Base-by-base conservation (phyloP, 2,329 filamentous ascomycete species). In the Gliomastix tumulicola region DNA sequence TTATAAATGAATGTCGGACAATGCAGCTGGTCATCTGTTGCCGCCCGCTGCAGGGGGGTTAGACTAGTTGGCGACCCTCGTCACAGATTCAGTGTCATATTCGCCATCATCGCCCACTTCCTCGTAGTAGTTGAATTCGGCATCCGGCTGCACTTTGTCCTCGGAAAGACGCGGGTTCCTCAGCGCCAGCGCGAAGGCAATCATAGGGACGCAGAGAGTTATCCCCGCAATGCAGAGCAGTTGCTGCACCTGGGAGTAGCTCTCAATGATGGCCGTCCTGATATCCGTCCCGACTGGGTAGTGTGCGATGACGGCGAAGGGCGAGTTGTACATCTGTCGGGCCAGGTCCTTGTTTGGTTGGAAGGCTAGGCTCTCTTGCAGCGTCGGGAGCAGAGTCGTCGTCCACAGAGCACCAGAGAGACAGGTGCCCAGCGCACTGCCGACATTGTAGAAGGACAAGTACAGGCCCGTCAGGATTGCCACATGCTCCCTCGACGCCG, bases 171-270 rank as follows among this genome's bases (percentile, higher is more conserved):
- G 57, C 1, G 66, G 68, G 44, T 71, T 68, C 9, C 63, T 50
- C 30, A 71, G 44, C 6, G 51, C 50, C 25, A 63, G 41, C 1
- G 68, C 65, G 40, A 71, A 66, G 0, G 38, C 57, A 42, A 71
- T 64, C 49, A 71, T 62, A 5, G 67, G 68, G 12, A 69, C 55
- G 19, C 63, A 67, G 7, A 72, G 44, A 27, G 56, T 63, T 21
- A 71, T 60, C 7, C 66, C 68, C 1, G 64, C 61, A 28, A 69
- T 60, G 40, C 57, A 64, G 1, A 72, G 58, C 5, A 69, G 44
- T 3, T 56, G 49, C 53, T 71, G 68, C 1, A 67, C 59, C 23
- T 65, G 51, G 35, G 60, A 53, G 44, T 72, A 72, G 31, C 66
- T 60, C 13, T 44, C 41, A 28, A 72, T 65, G 19, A 71, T 65